A percentile compares a stretch with the other conserved stretches of the same genome.
These are phyloP conservation scores for Coelastrella sp. DNA, from an alignment of 139 green algal genomes.

Conservation along the genomic window DNA sequence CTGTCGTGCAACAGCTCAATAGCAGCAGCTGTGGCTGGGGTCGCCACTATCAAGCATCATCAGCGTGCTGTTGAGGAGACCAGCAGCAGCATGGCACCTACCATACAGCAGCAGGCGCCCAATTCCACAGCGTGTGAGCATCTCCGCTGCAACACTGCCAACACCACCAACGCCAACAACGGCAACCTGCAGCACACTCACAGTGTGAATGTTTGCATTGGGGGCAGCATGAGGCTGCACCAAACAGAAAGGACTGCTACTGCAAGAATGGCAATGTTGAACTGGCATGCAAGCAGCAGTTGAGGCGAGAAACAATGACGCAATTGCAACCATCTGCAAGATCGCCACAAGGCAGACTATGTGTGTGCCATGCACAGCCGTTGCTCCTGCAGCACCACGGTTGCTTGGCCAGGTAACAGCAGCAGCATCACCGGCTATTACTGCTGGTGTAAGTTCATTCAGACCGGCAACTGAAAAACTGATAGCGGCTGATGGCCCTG, in stretches of 20 bases:
- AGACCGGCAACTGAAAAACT: neutral
- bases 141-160: conserved; percentile 95
- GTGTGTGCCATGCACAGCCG: too few species aligned
- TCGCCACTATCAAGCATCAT: too few species aligned
- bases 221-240: neutral
- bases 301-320: too few species aligned
- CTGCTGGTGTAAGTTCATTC: neutral
- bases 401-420: neutral
- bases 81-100: neutral
- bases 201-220: neutral
- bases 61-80: neutral
- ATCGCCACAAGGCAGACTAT: too few species aligned
- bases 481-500: neutral
- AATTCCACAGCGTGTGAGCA: conserved; percentile 96
- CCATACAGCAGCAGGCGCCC: conserved; percentile 94
- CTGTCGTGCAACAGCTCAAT: neutral
- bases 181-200: conserved; percentile 66
- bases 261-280: neutral
- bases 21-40: neutral
- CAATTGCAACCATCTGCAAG: too few species aligned
- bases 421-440: neutral
- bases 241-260: too few species aligned
- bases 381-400: too few species aligned
- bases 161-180: conserved; percentile 95
- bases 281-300: too few species aligned